phyloP scores from a whole-genome alignment of 192 early-diverging fungal species.

The Coemansia aciculifera region DNA sequence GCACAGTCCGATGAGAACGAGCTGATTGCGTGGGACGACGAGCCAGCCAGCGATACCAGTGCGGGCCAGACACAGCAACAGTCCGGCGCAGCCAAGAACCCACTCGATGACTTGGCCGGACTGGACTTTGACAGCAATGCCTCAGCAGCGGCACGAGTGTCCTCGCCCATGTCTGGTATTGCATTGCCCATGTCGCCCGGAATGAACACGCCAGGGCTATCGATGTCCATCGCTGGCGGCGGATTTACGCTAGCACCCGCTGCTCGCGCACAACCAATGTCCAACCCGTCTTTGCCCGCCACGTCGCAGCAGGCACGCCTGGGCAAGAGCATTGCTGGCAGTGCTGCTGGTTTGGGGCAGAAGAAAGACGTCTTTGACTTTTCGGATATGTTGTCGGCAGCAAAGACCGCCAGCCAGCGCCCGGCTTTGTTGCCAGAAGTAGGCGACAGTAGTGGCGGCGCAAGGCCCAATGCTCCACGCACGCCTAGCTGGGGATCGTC shows the following conservation, averaged over 20 bases:
- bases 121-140: slow-evolving; percentile 31
- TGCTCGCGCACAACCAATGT: slow-evolving; percentile 33
- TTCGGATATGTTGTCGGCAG: slow-evolving; percentile 42
- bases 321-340: slow-evolving; percentile 2
- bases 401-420: slow-evolving; percentile 34
- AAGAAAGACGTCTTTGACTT: slow-evolving; percentile 54
- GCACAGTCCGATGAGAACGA: slow-evolving; percentile 4
- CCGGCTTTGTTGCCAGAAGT: slow-evolving; percentile 1
- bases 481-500: slow-evolving; percentile 48
- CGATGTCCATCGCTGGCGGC: slow-evolving; percentile 13
- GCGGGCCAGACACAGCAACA: neutral
- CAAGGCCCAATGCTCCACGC: slow-evolving; percentile 22
- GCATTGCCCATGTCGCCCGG: slow-evolving; percentile 13
- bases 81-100: slow-evolving; percentile 2
- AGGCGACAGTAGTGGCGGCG: neutral
- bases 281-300: slow-evolving; percentile 46
- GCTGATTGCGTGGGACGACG: slow-evolving; percentile 41
- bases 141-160: slow-evolving; percentile 1
- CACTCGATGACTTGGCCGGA: slow-evolving; percentile 41
- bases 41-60: neutral
- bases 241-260: slow-evolving; percentile 4
- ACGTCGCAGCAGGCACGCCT: slow-evolving; percentile 42
- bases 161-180: slow-evolving; percentile 8
- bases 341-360: neutral
- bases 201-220: slow-evolving; percentile 26